phyloP scores from a whole-genome alignment of 2,329 filamentous ascomycete genomes.

The Capronia coronata region DNA sequence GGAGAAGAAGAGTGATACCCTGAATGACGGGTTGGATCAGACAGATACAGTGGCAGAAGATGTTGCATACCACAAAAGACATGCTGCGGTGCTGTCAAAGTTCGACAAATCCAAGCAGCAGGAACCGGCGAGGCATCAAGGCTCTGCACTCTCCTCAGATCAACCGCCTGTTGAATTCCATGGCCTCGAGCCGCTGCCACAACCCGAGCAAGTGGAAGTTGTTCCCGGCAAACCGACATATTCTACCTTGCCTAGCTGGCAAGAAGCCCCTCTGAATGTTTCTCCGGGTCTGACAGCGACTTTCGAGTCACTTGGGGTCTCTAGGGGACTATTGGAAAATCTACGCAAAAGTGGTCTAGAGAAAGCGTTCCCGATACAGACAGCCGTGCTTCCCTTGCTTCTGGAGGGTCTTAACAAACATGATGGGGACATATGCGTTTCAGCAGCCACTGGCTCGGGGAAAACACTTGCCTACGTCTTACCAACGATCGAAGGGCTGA shows the following conservation, averaged over 20 bases:
- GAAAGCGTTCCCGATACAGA: slow-evolving; percentile 71
- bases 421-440: slow-evolving; percentile 75
- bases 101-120: slow-evolving; percentile 27
- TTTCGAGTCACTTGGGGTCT: slow-evolving; percentile 61
- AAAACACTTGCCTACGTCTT: slow-evolving; percentile 90
- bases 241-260: slow-evolving; percentile 73
- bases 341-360: slow-evolving; percentile 64
- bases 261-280: slow-evolving; percentile 54
- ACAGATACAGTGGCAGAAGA: slow-evolving; percentile 39
- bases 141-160: slow-evolving; percentile 9
- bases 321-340: slow-evolving; percentile 52
- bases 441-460: slow-evolving; percentile 88
- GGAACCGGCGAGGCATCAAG: slow-evolving; percentile 3
- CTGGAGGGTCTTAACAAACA: slow-evolving; percentile 57
- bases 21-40: slow-evolving; percentile 34
- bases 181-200: slow-evolving; percentile 73
- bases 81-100: slow-evolving; percentile 30
- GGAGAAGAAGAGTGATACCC: no score
- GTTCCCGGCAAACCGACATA: slow-evolving; percentile 59
- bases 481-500: slow-evolving; percentile 73
- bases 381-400: slow-evolving; percentile 71
- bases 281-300: slow-evolving; percentile 40
- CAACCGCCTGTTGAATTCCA: slow-evolving; percentile 38
- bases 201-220: slow-evolving; percentile 53
- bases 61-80: slow-evolving; percentile 19